Evolutionary conservation across 2,329 filamentous ascomycete genomes (phyloP).

Genomic region (Cladosporium sp.): DNA sequence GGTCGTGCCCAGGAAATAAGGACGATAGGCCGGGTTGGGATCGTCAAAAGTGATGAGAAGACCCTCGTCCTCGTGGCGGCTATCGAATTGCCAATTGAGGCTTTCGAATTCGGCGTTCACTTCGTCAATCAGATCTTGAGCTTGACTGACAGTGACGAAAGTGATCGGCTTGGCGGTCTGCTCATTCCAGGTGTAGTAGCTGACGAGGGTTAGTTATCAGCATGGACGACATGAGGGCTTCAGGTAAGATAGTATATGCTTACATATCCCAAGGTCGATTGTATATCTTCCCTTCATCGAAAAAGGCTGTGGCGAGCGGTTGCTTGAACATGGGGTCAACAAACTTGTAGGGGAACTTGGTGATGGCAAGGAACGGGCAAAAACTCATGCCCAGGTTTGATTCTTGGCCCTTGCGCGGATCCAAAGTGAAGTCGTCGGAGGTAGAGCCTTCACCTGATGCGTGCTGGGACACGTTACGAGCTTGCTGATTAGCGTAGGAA

Average conservation of each 20-base stretch:
- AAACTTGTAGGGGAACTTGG: slow-evolving; percentile 54
- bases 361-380: slow-evolving; percentile 42
- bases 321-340: slow-evolving; percentile 45
- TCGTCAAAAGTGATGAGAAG: slow-evolving; percentile 63
- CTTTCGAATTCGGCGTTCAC: slow-evolving; percentile 55
- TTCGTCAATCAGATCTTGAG: slow-evolving; percentile 56
- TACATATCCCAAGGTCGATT: slow-evolving; percentile 69
- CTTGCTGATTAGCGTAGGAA: background rate
- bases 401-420: slow-evolving; percentile 28
- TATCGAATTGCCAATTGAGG: slow-evolving; percentile 53
- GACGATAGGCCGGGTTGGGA: slow-evolving; percentile 54
- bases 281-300: slow-evolving; percentile 53
- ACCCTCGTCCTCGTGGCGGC: slow-evolving; percentile 43
- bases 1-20: slow-evolving; percentile 60
- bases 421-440: slow-evolving; percentile 15
- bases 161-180: slow-evolving; percentile 49
- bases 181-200: slow-evolving; percentile 23
- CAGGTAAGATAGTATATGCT: slow-evolving; percentile 32
- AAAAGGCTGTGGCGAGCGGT: slow-evolving; percentile 49
- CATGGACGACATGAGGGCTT: background rate
- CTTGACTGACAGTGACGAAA: slow-evolving; percentile 61
- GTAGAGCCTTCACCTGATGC: too few relatives aligned
- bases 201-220: slow-evolving; percentile 13
- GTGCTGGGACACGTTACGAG: background rate
- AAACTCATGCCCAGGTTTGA: slow-evolving; percentile 31